These are phyloP conservation scores for Vitellaria paradoxa DNA, from an alignment of 179 eudicot genomes.

Conservation along the genomic window DNA sequence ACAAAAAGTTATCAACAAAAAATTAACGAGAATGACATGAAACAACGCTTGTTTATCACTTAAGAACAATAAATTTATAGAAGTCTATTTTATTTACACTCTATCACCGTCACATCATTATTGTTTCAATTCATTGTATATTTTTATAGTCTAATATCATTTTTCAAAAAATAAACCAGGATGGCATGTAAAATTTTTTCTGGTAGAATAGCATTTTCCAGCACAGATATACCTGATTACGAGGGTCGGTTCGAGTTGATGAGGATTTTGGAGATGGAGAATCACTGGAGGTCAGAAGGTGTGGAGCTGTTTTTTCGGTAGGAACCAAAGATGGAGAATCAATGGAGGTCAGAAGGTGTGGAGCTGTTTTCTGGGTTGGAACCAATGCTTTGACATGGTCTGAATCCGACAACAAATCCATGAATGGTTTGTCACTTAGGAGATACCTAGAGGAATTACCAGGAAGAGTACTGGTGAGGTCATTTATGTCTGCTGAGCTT, in stretches of 20 bases:
- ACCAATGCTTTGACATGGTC: conserved; percentile 27
- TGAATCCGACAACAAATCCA: conserved; percentile 25
- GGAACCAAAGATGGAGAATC: conserved; percentile 42
- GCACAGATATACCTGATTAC: conserved; percentile 31
- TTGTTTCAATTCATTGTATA: no score
- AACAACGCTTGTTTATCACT: no score
- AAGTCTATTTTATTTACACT: no score
- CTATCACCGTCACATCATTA: no score
- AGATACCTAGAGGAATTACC: conserved; percentile 54
- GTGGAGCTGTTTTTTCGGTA: conserved; percentile 15
- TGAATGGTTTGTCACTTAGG: conserved; percentile 41
- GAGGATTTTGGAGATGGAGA: conserved; percentile 37
- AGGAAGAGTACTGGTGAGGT: conserved; percentile 18
- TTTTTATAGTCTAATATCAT: no score
- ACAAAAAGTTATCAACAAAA: no score
- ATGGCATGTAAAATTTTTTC: not conserved
- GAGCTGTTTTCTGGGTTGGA: conserved; percentile 23
- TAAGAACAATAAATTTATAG: no score
- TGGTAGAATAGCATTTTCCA: no score
- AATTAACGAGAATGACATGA: no score
- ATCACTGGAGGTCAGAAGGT: conserved; percentile 19
- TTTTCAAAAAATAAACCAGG: no score
- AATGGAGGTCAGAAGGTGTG: not conserved
- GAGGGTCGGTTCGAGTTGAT: conserved; percentile 28
- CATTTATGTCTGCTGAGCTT: conserved; percentile 47